Percentiles rank a stretch among this genome's conserved stretches.
Evolutionary conservation across 768 basidiomycete species (phyloP).

Genomic region (Boletus patriciae): DNA sequence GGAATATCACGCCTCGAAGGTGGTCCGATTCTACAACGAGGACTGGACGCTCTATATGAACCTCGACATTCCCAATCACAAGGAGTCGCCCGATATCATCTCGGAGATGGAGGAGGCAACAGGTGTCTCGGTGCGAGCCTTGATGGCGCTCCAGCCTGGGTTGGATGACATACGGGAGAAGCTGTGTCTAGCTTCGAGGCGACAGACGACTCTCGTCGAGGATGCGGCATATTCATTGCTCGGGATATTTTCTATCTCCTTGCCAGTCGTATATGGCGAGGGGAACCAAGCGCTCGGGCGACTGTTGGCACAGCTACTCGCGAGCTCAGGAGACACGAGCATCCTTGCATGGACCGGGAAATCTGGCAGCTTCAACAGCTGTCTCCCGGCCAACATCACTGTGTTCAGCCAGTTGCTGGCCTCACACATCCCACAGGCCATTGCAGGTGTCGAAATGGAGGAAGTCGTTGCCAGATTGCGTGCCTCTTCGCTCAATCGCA

Average conservation of each 20-base stretch:
- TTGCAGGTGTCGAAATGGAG: background rate
- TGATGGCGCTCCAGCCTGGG: background rate
- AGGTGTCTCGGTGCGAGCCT: background rate
- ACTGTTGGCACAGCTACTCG: background rate
- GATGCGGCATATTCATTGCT: background rate
- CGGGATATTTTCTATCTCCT: background rate
- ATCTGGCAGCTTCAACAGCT: background rate
- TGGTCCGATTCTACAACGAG: background rate
- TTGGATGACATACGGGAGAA: background rate
- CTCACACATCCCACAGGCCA: background rate
- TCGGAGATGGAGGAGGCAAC: background rate
- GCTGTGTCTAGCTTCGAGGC: background rate
- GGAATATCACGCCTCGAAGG: background rate
- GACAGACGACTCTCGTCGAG: background rate
- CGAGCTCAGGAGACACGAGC: background rate
- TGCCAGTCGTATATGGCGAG: background rate
- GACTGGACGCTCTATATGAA: background rate
- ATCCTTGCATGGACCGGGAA: background rate
- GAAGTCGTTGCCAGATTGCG: background rate
- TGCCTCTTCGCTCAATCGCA: background rate
- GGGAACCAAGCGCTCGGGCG: background rate
- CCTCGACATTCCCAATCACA: background rate
- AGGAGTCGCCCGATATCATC: background rate
- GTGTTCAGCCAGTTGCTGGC: background rate
- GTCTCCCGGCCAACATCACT: background rate